Evolutionary conservation across 805 yeast genomes (phyloP).

Genomic region (Kuraishia floccosa): DNA sequence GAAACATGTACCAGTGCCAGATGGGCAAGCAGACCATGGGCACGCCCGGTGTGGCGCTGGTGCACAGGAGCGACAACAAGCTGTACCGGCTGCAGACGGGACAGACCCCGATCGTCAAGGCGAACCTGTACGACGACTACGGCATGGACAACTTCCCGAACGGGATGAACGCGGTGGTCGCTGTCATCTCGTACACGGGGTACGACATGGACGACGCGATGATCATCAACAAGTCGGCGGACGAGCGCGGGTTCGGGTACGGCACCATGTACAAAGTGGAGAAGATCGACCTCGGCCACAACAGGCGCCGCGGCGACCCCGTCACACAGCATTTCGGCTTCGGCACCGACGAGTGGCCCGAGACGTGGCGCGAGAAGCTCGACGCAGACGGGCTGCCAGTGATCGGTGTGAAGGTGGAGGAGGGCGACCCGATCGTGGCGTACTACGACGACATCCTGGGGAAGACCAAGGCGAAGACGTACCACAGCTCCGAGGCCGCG

Average conservation of each 20-base stretch:
- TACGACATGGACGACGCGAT: conserved; percentile 99
- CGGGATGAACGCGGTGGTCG: conserved; percentile 97
- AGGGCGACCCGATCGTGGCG: conserved; percentile 94
- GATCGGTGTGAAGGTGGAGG: conserved; percentile 79
- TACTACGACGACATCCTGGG: conserved; percentile 86
- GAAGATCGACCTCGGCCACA: conserved; percentile 69
- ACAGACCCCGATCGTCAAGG: conserved; percentile 94
- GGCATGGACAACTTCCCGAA: conserved; percentile 99
- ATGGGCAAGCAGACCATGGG: conserved; percentile 99
- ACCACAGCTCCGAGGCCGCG: conserved; percentile 91
- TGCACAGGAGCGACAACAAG: conserved; percentile 90
- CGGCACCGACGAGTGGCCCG: conserved; percentile 89
- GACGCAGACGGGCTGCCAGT: conserved; percentile 91
- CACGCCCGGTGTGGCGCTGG: conserved; percentile 94
- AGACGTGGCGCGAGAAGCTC: conserved; percentile 75
- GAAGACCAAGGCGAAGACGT: conserved; percentile 83
- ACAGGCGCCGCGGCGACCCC: conserved; percentile 87
- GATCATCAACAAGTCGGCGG: conserved; percentile 95
- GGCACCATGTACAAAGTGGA: conserved; percentile 96
- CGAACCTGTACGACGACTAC: conserved; percentile 85
- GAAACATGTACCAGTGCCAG: conserved; percentile 99
- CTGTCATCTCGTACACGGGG: conserved; percentile 97
- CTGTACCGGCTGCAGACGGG: conserved; percentile 88
- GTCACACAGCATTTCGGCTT: conserved; percentile 90
- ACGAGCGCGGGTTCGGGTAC: conserved; percentile 95